Percentiles rank a stretch among this genome's conserved stretches.
Conservation (phyloP, 164 flowering plant genomes). For the Brasenia schreberi region DNA sequence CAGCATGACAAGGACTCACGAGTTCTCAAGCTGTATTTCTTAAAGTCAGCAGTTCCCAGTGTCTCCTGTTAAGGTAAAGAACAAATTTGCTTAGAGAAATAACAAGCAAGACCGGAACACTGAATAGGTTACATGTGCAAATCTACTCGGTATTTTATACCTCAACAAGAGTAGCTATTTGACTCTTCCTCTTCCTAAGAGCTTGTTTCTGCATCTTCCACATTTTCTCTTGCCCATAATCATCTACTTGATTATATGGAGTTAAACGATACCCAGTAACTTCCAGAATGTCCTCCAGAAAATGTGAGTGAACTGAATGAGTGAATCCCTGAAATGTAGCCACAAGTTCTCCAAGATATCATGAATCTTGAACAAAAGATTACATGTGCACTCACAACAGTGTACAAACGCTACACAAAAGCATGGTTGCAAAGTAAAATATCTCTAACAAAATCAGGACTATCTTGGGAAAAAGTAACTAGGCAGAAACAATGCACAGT, state of each 20-base stretch:
- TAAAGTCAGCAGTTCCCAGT: slow-evolving; percentile 51
- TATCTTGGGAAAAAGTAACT: too few relatives aligned
- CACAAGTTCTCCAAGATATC: background rate
- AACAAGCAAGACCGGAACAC: background rate
- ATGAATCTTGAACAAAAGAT: background rate
- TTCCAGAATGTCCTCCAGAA: slow-evolving; percentile 76
- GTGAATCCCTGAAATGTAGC: slow-evolving; percentile 67
- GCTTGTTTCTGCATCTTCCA: slow-evolving; percentile 88
- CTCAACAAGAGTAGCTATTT: slow-evolving; percentile 85
- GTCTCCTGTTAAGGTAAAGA: slow-evolving; percentile 42
- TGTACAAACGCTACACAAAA: too few relatives aligned
- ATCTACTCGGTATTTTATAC: slow-evolving; percentile 17
- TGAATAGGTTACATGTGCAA: background rate
- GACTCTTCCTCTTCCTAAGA: slow-evolving; percentile 81
- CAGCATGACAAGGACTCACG: slow-evolving; percentile 73
- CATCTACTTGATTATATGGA: slow-evolving; percentile 75
- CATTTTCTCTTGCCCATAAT: slow-evolving; percentile 78
- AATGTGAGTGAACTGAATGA: slow-evolving; percentile 68
- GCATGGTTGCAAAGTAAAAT: too few relatives aligned
- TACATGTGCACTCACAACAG: background rate
- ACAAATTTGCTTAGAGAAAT: background rate
- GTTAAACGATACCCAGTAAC: slow-evolving; percentile 80
- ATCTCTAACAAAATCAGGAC: too few relatives aligned
- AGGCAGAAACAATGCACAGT: too few relatives aligned
- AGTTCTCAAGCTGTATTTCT: slow-evolving; percentile 42